These are phyloP conservation scores for Hypomyces perniciosus DNA, from an alignment of 2,329 filamentous ascomycete genomes.

Conservation along the genomic window DNA sequence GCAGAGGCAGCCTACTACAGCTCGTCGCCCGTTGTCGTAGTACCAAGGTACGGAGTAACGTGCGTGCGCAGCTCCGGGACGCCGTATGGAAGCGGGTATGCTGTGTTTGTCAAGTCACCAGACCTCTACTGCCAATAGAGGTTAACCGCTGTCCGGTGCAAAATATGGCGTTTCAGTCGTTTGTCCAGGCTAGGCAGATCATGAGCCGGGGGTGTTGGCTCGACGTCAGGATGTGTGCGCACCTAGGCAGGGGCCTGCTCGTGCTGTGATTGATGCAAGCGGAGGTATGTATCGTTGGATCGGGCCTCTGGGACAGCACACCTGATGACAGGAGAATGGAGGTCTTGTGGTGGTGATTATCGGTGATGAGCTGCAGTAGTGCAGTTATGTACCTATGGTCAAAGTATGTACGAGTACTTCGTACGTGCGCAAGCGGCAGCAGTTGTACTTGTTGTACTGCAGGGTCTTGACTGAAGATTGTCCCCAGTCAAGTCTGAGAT, in stretches of 20 bases:
- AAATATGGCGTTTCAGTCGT: slow-evolving; percentile 27
- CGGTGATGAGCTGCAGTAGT: slow-evolving; percentile 11
- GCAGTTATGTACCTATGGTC: background rate
- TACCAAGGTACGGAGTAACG: slow-evolving; percentile 5
- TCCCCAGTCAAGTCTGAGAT: background rate
- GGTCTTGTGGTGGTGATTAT: slow-evolving; percentile 12
- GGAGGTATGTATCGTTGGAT: slow-evolving; percentile 6
- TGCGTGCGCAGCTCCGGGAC: slow-evolving; percentile 12
- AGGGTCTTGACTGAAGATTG: background rate
- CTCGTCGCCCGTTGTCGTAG: slow-evolving; percentile 2
- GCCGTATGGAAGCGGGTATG: slow-evolving; percentile 13
- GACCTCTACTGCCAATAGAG: slow-evolving; percentile 17
- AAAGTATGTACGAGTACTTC: background rate
- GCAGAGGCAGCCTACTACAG: slow-evolving; percentile 6
- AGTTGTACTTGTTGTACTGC: background rate
- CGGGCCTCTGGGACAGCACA: background rate
- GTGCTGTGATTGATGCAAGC: background rate
- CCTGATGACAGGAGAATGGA: slow-evolving; percentile 4
- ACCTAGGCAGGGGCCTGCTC: background rate
- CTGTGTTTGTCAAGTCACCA: slow-evolving; percentile 18
- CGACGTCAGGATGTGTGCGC: slow-evolving; percentile 18
- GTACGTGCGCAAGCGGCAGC: background rate
- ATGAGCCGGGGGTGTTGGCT: slow-evolving; percentile 23
- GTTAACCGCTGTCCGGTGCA: slow-evolving; percentile 23
- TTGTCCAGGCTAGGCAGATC: slow-evolving; percentile 25